phyloP scores from a whole-genome alignment of 352 stramenopile species.

The Hyaloperonospora brassicae region DNA sequence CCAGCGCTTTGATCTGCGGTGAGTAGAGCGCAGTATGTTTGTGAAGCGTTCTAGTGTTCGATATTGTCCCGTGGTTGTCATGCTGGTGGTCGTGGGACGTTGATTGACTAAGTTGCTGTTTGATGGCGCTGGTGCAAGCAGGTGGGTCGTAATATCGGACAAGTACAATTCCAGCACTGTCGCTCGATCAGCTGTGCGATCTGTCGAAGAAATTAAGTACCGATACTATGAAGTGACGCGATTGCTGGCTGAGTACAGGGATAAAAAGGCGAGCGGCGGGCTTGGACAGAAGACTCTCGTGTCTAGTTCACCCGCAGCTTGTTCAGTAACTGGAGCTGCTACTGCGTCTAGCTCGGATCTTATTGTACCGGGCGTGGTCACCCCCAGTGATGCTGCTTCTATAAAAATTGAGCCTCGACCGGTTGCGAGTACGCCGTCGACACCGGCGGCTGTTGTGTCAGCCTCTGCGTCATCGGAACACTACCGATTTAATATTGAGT shows the following conservation, averaged over 20 bases:
- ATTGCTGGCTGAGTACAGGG: conserved; percentile 35
- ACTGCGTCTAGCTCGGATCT: conserved; percentile 3
- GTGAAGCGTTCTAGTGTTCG: no score
- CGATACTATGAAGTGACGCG: conserved; percentile 56
- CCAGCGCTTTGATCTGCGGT: conserved; percentile 45
- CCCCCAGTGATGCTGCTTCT: conserved; percentile 6
- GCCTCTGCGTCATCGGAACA: conserved; percentile 18
- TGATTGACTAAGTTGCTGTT: no score
- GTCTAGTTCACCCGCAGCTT: neutral
- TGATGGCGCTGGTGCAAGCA: conserved; percentile 3
- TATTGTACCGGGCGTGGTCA: conserved; percentile 2
- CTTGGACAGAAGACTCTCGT: conserved; percentile 9
- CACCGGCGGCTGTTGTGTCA: conserved; percentile 5
- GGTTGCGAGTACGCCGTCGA: conserved; percentile 9
- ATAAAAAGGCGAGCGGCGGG: conserved; percentile 18
- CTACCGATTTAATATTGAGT: conserved; percentile 52
- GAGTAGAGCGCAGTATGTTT: neutral
- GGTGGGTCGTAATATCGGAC: conserved; percentile 56
- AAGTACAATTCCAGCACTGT: conserved; percentile 44
- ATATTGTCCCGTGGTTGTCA: no score
- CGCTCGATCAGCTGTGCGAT: conserved; percentile 27
- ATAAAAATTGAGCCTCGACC: conserved; percentile 3
- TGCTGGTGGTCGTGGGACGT: no score
- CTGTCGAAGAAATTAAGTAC: conserved; percentile 67
- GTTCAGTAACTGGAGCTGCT: conserved; percentile 3